Conservation (phyloP, 2,329 filamentous ascomycete species). For the Aspergillus puulaauensis region DNA sequence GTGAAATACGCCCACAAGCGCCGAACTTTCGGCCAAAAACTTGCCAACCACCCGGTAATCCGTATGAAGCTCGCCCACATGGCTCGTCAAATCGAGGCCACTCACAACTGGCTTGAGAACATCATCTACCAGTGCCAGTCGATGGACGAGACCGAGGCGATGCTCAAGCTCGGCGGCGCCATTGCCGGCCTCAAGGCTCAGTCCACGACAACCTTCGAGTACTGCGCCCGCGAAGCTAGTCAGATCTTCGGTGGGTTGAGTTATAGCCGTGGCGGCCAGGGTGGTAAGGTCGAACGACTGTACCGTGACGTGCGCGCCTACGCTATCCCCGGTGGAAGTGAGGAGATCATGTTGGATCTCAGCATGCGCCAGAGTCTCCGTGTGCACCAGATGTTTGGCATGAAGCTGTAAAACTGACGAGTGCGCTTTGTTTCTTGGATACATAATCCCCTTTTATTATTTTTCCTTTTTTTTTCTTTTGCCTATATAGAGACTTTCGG, state of each 20-base stretch:
- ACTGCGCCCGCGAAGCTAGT: constrained; percentile 91
- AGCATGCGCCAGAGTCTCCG: constrained; percentile 87
- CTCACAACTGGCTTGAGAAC: constrained; percentile 96
- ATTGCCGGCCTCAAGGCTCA: constrained; percentile 95
- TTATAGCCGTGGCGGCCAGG: constrained; percentile 91
- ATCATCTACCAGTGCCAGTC: constrained; percentile 88
- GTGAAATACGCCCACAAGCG: constrained; percentile 98
- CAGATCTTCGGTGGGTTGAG: constrained; percentile 96
- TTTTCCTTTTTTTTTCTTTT: neutral
- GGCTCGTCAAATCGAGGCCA: constrained; percentile 95
- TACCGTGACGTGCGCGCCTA: constrained; percentile 96
- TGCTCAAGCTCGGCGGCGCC: constrained; percentile 90
- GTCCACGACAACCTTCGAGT: constrained; percentile 91
- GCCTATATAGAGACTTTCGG: constrained; percentile 6
- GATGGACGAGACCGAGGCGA: constrained; percentile 93
- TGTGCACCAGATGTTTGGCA: constrained; percentile 87
- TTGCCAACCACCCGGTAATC: constrained; percentile 96
- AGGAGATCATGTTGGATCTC: constrained; percentile 98
- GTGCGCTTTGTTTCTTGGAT: neutral
- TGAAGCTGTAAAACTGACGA: constrained; percentile 72
- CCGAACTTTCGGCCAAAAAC: constrained; percentile 90
- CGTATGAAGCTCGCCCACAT: constrained; percentile 97
- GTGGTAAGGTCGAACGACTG: constrained; percentile 89
- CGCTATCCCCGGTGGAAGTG: constrained; percentile 89
- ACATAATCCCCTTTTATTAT: neutral